Evolutionary conservation across 306 rosid species (phyloP).

Genomic region (Castanea crenata): DNA sequence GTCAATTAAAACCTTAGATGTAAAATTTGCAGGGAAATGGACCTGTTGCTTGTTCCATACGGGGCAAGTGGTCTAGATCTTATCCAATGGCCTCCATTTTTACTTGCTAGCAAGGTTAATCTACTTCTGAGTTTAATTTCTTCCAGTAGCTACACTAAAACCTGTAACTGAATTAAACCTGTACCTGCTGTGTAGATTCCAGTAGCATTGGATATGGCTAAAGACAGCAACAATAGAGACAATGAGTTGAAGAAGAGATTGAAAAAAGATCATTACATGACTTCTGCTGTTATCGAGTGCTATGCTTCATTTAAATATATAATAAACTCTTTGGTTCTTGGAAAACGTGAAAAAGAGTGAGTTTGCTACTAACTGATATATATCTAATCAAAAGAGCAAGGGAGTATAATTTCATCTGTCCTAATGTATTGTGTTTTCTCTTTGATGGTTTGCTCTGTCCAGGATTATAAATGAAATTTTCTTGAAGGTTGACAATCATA

Average conservation of each 20-base stretch:
- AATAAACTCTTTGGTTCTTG: conserved; percentile 64
- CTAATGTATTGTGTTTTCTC: conserved; percentile 15
- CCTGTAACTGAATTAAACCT: conserved; percentile 1
- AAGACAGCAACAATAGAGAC: conserved; percentile 73
- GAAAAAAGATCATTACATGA: conserved; percentile 66
- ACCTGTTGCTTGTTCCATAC: conserved; percentile 90
- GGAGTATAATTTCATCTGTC: conserved; percentile 5
- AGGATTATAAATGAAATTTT: conserved; percentile 72
- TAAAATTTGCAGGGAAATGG: conserved; percentile 73
- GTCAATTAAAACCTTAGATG: background rate
- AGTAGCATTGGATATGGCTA: conserved; percentile 92
- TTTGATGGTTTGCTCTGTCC: conserved; percentile 34
- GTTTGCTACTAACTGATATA: conserved; percentile 27
- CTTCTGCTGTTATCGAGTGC: conserved; percentile 81
- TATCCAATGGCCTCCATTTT: conserved; percentile 97
- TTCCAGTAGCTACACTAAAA: background rate
- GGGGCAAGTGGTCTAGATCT: conserved; percentile 64
- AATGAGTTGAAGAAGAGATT: conserved; percentile 77
- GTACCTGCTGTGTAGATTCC: conserved; percentile 60
- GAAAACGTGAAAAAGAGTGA: conserved; percentile 69
- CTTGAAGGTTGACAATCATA: conserved; percentile 56
- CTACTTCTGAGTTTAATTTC: conserved; percentile 16
- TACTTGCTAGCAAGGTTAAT: conserved; percentile 96
- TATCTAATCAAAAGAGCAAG: conserved; percentile 10
- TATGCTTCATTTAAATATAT: conserved; percentile 71